Evolutionary conservation across 805 yeast species (phyloP).

Genomic region (Maudiozyma pseudohumilis): DNA sequence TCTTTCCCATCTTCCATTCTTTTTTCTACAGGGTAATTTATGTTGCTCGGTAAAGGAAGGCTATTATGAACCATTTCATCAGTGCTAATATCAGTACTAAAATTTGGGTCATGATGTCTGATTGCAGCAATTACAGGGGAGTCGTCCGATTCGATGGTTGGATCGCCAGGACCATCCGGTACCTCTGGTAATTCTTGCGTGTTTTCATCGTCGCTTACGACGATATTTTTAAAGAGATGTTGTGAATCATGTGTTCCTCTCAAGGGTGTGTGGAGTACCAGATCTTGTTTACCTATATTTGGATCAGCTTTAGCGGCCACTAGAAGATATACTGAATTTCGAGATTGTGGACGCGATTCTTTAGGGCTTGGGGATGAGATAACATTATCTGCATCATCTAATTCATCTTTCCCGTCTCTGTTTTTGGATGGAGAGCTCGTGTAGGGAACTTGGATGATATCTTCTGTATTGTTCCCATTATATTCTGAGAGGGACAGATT

Average conservation of each 20-base stretch:
- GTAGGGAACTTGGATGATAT: slow-evolving; percentile 14
- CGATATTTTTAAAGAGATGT: slow-evolving; percentile 5
- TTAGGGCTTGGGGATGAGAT: slow-evolving; percentile 3
- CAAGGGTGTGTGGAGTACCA: too few relatives aligned
- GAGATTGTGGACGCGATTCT: slow-evolving; percentile 2
- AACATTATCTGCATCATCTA: slow-evolving; percentile 2
- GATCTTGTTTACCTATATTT: too few relatives aligned
- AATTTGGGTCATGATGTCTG: neutral
- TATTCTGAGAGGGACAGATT: too few relatives aligned
- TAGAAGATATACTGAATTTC: slow-evolving; percentile 9
- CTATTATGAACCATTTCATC: too few relatives aligned
- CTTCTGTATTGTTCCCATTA: slow-evolving; percentile 4
- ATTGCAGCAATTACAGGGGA: neutral
- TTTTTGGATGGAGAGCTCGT: slow-evolving; percentile 16
- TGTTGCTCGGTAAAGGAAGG: too few relatives aligned
- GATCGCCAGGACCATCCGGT: slow-evolving; percentile 9
- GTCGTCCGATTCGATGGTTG: slow-evolving; percentile 7
- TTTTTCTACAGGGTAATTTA: slow-evolving; percentile 7
- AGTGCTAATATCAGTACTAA: too few relatives aligned
- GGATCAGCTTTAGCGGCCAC: slow-evolving; percentile 15
- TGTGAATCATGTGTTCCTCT: too few relatives aligned
- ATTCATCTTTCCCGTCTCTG: neutral
- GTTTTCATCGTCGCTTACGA: slow-evolving; percentile 19
- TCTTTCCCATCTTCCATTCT: slow-evolving; percentile 8
- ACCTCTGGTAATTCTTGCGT: slow-evolving; percentile 27